phyloP scores from a whole-genome alignment of 108 stramenopile species.

The Fistulifera solaris region DNA sequence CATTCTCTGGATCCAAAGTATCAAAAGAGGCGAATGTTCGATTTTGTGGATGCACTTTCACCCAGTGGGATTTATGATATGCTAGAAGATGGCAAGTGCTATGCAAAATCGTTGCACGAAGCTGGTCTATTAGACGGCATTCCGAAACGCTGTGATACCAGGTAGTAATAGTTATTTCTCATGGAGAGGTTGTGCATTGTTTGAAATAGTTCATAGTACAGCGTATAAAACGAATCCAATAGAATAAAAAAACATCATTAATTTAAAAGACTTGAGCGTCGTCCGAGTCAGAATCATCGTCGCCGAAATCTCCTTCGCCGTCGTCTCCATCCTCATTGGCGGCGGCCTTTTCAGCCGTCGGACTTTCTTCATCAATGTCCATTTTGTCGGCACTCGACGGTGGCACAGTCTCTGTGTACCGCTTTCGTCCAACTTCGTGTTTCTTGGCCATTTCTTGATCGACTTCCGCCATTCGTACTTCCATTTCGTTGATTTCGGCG shows the following conservation, averaged over 20 bases:
- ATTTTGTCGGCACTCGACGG: neutral
- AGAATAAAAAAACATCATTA: too few species aligned
- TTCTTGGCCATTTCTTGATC: constrained; percentile 63
- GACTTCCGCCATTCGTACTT: constrained; percentile 55
- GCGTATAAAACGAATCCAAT: too few species aligned
- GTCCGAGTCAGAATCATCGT: constrained; percentile 5
- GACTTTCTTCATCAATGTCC: neutral
- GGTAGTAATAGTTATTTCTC: too few species aligned
- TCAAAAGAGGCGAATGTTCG: constrained; percentile 21
- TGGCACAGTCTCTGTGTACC: neutral
- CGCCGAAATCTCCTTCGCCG: constrained; percentile 16
- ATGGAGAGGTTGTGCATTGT: too few species aligned
- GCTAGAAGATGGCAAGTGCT: constrained; percentile 51
- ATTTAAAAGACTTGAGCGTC: too few species aligned
- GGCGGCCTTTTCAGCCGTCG: neutral
- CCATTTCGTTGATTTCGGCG: constrained; percentile 42
- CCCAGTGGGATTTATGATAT: constrained; percentile 59
- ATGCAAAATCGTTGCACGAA: constrained; percentile 50
- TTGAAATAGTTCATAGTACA: too few species aligned
- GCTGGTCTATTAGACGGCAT: constrained; percentile 37
- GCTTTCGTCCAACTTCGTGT: constrained; percentile 16
- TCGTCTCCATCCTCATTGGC: constrained; percentile 4
- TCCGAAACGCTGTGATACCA: neutral
- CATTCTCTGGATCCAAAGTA: constrained; percentile 52
- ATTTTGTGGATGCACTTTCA: constrained; percentile 51